Evolutionary conservation across 2,329 filamentous ascomycete species (phyloP).

Genomic region (Stachybotrys chartarum): DNA sequence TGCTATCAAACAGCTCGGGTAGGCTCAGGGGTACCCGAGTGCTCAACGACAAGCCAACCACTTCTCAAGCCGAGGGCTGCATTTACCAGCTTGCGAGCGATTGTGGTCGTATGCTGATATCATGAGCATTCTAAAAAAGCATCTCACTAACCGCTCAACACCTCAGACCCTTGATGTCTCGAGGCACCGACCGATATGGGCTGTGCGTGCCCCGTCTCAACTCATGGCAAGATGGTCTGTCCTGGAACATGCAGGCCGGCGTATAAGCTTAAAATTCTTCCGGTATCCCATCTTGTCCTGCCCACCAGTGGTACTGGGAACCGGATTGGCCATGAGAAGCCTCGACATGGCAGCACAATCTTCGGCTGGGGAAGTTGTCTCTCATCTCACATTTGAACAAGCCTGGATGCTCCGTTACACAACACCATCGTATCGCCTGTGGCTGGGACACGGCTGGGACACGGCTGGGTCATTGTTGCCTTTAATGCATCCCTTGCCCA

Average conservation of each 20-base stretch:
- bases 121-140: too few species aligned
- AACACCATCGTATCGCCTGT: neutral
- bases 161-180: neutral
- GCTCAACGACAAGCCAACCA: neutral
- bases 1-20: neutral
- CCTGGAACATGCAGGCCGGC: neutral
- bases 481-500: neutral
- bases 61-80: neutral
- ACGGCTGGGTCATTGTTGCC: neutral
- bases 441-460: neutral
- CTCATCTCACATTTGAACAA: neutral
- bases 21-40: neutral
- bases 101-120: too few species aligned
- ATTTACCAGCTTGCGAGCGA: too few species aligned
- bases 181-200: neutral
- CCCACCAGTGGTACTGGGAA: neutral
- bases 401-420: neutral
- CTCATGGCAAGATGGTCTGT: neutral
- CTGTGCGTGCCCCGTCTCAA: neutral
- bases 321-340: neutral
- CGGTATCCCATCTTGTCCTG: neutral
- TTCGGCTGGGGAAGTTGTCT: neutral
- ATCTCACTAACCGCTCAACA: too few species aligned
- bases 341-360: neutral
- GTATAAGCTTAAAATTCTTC: neutral